phyloP scores from a whole-genome alignment of 2,329 filamentous ascomycete genomes.

The Basipetospora chlamydospora region DNA sequence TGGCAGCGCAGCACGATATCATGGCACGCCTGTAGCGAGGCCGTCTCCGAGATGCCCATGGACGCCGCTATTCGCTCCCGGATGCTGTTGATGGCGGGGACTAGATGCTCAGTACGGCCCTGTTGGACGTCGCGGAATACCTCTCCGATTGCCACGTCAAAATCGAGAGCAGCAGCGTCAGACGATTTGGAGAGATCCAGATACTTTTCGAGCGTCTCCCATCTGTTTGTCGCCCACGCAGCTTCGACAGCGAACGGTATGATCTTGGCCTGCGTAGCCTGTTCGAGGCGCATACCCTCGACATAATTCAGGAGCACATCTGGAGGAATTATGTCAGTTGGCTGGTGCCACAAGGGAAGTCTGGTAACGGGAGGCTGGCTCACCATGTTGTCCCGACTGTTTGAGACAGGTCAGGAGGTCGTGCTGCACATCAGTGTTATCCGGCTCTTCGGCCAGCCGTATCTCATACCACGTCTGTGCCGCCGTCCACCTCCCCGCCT shows the following conservation, averaged over 20 bases:
- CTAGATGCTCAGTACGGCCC: slow-evolving; percentile 35
- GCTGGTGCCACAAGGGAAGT: too few species aligned
- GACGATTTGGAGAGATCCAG: slow-evolving; percentile 21
- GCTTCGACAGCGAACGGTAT: slow-evolving; percentile 81
- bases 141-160: slow-evolving; percentile 65
- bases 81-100: slow-evolving; percentile 40
- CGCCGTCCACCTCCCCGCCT: slow-evolving; percentile 83
- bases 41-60: slow-evolving; percentile 62
- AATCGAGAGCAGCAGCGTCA: slow-evolving; percentile 39
- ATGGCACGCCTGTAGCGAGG: slow-evolving; percentile 72
- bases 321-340: slow-evolving; percentile 21
- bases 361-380: slow-evolving; percentile 13
- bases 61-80: slow-evolving; percentile 57
- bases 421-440: slow-evolving; percentile 62
- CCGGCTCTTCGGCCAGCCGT: slow-evolving; percentile 64
- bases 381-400: slow-evolving; percentile 90
- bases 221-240: slow-evolving; percentile 77
- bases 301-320: slow-evolving; percentile 79
- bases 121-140: slow-evolving; percentile 44
- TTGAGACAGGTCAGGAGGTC: slow-evolving; percentile 79
- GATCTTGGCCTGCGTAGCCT: slow-evolving; percentile 42
- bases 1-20: slow-evolving; percentile 77
- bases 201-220: slow-evolving; percentile 61
- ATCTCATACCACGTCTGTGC: slow-evolving; percentile 98
- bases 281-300: slow-evolving; percentile 51